Evolutionary conservation across 371 early-diverging fungal species (phyloP), one percentile per base, ranked within the genome.

Genomic region (Syncephalastrum monosporum): DNA sequence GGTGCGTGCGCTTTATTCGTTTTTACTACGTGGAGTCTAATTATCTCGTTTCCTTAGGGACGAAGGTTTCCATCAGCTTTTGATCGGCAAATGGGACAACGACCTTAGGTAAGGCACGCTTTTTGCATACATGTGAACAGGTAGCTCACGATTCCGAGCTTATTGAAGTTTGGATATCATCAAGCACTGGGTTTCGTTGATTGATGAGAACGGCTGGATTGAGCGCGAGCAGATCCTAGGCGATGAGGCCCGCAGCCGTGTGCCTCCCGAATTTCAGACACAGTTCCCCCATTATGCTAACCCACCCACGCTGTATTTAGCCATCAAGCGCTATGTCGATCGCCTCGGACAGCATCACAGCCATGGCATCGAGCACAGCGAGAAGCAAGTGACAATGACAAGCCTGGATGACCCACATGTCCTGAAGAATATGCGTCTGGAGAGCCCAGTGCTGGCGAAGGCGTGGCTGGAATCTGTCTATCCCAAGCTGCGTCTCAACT

Each of bases 151-250:
- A 27, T 27, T 45, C 12, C 0, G 13, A 6, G 38, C n/a, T 16
- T 24, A n/a, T 12, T 41, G 0, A 61, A 88, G 86, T 61, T 57
- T 94, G 41, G 90, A 92, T 33, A 84, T 96, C 14, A 77, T 96
- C 43, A 75, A 81, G 41, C 84, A 85, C 61, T 97, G 97, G 98
- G 75, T 83, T 27, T 61, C 75, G 14, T 67, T 87, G 55, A 94
- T 95, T 67, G 94, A 96, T 55, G 76, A 74, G 19, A 75, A 89
- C 45, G 98, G 98, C 0, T 97, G 98, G 98, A 85, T 96, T 25
- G 94, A 90, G 4, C 82, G 97, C 17, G 97, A 97, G 64, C 95
- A 96, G 68, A 96, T 96, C 53, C 69, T 96, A 8, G 98, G 98
- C 12, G 91, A 89, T 21, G 97, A 97, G 59, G 94, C 96, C 0